phyloP scores from a whole-genome alignment of 352 stramenopile genomes.

The Lagenidium sp. region DNA sequence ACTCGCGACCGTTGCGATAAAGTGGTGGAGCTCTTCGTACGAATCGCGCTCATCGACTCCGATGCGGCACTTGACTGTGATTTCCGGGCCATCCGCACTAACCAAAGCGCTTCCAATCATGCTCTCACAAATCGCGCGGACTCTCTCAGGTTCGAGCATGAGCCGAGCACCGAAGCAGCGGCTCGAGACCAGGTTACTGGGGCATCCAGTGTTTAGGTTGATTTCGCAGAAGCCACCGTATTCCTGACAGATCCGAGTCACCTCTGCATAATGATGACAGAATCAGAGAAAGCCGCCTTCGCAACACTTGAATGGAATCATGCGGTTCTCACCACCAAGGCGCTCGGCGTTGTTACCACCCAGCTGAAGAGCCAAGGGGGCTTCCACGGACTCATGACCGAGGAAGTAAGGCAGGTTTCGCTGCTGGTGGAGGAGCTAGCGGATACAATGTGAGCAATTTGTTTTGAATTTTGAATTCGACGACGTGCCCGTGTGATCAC shows the following conservation, averaged over 20 bases:
- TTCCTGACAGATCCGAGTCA: conserved; percentile 54
- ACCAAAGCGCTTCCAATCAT: conserved; percentile 59
- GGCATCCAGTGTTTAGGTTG: conserved; percentile 97
- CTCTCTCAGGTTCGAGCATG: conserved; percentile 95
- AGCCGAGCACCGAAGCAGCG: conserved; percentile 95
- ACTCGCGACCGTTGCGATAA: conserved; percentile 88
- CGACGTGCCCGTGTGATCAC: background rate
- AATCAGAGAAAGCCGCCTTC: no score
- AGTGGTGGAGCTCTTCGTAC: conserved; percentile 89
- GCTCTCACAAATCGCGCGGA: conserved; percentile 87
- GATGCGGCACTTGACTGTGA: conserved; percentile 99
- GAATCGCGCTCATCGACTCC: conserved; percentile 93
- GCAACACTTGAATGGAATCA: no score
- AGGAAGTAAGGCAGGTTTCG: conserved; percentile 88
- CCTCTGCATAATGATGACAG: no score
- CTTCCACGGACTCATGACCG: conserved; percentile 70
- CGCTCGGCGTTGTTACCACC: conserved; percentile 87
- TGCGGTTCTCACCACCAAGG: conserved; percentile 56
- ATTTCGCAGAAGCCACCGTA: conserved; percentile 92
- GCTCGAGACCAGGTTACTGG: conserved; percentile 70
- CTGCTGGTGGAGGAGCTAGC: conserved; percentile 70
- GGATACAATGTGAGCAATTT: background rate
- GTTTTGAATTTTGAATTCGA: background rate
- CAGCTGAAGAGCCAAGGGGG: conserved; percentile 91
- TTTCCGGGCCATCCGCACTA: conserved; percentile 21